Evolutionary conservation across 2,329 filamentous ascomycete genomes (phyloP).

Genomic region (Aspergillus fumigatiaffinis): DNA sequence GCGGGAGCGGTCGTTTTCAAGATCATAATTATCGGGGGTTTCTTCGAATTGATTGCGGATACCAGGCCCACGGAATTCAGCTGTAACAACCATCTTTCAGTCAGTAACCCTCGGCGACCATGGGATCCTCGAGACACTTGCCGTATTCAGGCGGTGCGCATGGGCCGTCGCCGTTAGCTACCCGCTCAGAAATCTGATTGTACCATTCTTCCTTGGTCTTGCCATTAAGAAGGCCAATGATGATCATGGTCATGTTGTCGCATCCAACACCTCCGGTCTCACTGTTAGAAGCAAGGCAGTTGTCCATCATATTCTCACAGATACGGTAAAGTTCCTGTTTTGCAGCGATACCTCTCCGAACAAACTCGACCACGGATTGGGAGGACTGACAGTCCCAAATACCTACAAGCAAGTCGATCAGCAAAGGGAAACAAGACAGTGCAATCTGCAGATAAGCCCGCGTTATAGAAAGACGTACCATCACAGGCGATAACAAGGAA

Average conservation of each 20-base stretch:
- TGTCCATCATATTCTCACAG: slow-evolving; percentile 99
- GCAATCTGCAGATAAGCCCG: neutral
- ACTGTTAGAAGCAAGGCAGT: slow-evolving; percentile 94
- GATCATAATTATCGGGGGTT: slow-evolving; percentile 58
- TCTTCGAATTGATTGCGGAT: slow-evolving; percentile 81
- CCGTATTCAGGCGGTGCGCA: slow-evolving; percentile 99
- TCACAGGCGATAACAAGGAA: slow-evolving; percentile 92
- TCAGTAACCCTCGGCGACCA: slow-evolving; percentile 39
- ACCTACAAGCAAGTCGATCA: slow-evolving; percentile 52
- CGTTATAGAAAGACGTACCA: slow-evolving; percentile 54
- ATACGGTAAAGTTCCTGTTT: slow-evolving; percentile 94
- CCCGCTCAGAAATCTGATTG: slow-evolving; percentile 86
- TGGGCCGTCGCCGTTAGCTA: slow-evolving; percentile 94
- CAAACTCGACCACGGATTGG: slow-evolving; percentile 94
- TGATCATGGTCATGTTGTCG: slow-evolving; percentile 98
- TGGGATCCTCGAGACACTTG: slow-evolving; percentile 61
- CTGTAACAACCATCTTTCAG: slow-evolving; percentile 47
- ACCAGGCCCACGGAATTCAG: slow-evolving; percentile 79
- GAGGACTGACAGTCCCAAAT: slow-evolving; percentile 99
- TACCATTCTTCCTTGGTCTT: slow-evolving; percentile 98
- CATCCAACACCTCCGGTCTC: slow-evolving; percentile 97
- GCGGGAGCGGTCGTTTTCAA: slow-evolving; percentile 52
- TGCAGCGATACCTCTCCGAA: slow-evolving; percentile 89
- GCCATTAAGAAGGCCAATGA: slow-evolving; percentile 84
- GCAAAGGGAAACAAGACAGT: neutral